Conservation (phyloP, 805 yeast genomes). For the Schwanniomyces pseudopolymorphus region DNA sequence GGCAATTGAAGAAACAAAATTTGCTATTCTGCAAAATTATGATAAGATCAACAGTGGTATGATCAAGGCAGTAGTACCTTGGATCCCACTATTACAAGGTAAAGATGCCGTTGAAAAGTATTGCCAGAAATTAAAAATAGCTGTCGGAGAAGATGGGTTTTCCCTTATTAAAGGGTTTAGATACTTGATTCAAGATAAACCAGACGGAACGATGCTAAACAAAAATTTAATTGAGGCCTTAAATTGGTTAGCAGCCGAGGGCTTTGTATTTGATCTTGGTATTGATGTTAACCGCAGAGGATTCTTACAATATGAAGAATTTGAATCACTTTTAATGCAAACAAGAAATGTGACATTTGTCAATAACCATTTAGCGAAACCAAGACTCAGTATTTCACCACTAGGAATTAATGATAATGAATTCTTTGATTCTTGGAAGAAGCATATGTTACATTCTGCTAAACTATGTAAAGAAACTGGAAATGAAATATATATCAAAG, state of each 20-base stretch:
- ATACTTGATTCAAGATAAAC: slow-evolving; percentile 44
- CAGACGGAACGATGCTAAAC: slow-evolving; percentile 30
- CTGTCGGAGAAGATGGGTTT: slow-evolving; percentile 6
- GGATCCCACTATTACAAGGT: slow-evolving; percentile 45
- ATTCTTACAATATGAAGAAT: slow-evolving; percentile 40
- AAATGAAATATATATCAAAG: slow-evolving; percentile 28
- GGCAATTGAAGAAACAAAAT: slow-evolving; percentile 25
- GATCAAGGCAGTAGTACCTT: slow-evolving; percentile 37
- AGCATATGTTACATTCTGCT: slow-evolving; percentile 16
- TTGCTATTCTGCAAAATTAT: slow-evolving; percentile 16
- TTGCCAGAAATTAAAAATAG: slow-evolving; percentile 12
- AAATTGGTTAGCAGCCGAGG: slow-evolving; percentile 28
- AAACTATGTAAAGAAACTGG: slow-evolving; percentile 10
- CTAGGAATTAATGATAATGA: slow-evolving; percentile 4
- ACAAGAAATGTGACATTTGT: slow-evolving; percentile 29
- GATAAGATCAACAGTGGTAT: slow-evolving; percentile 9
- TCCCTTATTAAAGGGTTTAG: slow-evolving; percentile 38
- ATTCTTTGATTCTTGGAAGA: slow-evolving; percentile 17
- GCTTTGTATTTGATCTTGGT: slow-evolving; percentile 42
- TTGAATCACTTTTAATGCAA: slow-evolving; percentile 21
- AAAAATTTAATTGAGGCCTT: slow-evolving; percentile 27
- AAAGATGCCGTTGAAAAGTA: slow-evolving; percentile 13
- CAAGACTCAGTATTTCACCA: slow-evolving; percentile 22
- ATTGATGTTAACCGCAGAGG: slow-evolving; percentile 39
- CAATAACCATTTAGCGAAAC: slow-evolving; percentile 45